A percentile compares a stretch with the other conserved stretches of the same genome.
These are phyloP conservation scores for Hyaloperonospora brassicae DNA, from an alignment of 352 stramenopile species.

Conservation along the genomic window DNA sequence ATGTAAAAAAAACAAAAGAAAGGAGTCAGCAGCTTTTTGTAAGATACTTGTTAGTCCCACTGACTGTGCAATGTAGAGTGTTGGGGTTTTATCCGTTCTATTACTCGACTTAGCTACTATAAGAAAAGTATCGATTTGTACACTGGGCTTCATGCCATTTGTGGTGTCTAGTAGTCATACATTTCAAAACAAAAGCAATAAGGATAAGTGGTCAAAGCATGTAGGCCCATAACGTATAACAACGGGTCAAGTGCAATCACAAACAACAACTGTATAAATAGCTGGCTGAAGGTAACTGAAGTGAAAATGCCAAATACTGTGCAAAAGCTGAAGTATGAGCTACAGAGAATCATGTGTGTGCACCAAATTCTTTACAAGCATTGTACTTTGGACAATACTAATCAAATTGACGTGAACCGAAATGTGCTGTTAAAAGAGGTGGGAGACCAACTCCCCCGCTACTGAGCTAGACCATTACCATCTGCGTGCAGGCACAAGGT, in stretches of 20 bases:
- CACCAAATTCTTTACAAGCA: slow-evolving; percentile 82
- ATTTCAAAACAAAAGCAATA: slow-evolving; percentile 63
- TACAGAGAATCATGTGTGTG: slow-evolving; percentile 81
- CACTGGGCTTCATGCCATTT: slow-evolving; percentile 77
- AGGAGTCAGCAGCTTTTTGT: slow-evolving; percentile 56
- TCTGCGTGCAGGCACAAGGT: too few relatives aligned
- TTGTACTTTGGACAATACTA: too few relatives aligned
- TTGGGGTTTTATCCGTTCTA: slow-evolving; percentile 77
- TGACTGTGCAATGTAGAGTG: slow-evolving; percentile 70
- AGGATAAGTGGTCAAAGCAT: slow-evolving; percentile 21
- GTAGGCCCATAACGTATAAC: slow-evolving; percentile 5
- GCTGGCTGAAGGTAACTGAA: slow-evolving; percentile 50
- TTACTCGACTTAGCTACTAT: slow-evolving; percentile 72
- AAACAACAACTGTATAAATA: slow-evolving; percentile 23
- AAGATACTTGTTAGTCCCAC: slow-evolving; percentile 62
- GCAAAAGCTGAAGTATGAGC: slow-evolving; percentile 60
- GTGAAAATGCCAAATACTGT: slow-evolving; percentile 62
- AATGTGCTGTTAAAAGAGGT: too few relatives aligned
- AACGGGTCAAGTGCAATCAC: slow-evolving; percentile 5
- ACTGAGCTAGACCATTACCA: too few relatives aligned
- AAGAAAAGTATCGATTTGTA: slow-evolving; percentile 77
- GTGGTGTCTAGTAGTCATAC: slow-evolving; percentile 65
- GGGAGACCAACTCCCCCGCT: too few relatives aligned
- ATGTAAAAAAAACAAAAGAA: slow-evolving; percentile 43
- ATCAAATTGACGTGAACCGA: too few relatives aligned